A percentile compares a stretch with the other conserved stretches of the same genome.
Evolutionary conservation across 176 grass and related monocot species (phyloP).

Genomic region (Oryza brachyantha): DNA sequence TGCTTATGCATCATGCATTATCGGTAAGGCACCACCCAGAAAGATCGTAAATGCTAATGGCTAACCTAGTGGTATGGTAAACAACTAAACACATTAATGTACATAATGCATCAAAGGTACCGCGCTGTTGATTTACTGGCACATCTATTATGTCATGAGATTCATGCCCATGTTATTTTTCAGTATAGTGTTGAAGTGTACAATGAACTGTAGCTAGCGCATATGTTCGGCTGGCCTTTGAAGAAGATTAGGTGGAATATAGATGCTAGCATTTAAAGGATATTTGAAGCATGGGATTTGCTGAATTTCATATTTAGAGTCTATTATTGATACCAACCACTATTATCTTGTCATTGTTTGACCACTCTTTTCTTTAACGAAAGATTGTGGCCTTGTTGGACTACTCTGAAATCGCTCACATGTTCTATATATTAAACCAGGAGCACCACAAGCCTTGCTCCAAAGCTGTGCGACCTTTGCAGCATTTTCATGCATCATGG

Average conservation of each 20-base stretch:
- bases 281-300: not conserved
- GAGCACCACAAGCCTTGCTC: slow-evolving; percentile 63
- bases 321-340: not conserved
- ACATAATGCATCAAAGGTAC: not conserved
- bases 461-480: slow-evolving; percentile 85
- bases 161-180: not conserved
- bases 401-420: not conserved
- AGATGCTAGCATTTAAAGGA: not conserved
- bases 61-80: not conserved
- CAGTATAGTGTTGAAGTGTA: not conserved
- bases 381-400: not conserved
- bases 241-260: not conserved
- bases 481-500: slow-evolving; percentile 92
- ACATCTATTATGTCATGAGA: not conserved
- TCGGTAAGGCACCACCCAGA: not conserved
- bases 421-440: slow-evolving; percentile 31
- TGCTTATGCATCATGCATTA: slow-evolving; percentile 4
- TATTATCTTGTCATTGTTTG: not conserved
- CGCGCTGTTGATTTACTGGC: not conserved
- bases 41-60: not conserved
- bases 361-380: not conserved
- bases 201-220: not conserved
- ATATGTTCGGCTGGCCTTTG: not conserved
- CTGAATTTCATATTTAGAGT: not conserved
- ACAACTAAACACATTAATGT: not conserved